Percentiles rank a stretch among this genome's conserved stretches.
Conservation (phyloP, 2,329 filamentous ascomycete species). For the Alternaria burnsii region DNA sequence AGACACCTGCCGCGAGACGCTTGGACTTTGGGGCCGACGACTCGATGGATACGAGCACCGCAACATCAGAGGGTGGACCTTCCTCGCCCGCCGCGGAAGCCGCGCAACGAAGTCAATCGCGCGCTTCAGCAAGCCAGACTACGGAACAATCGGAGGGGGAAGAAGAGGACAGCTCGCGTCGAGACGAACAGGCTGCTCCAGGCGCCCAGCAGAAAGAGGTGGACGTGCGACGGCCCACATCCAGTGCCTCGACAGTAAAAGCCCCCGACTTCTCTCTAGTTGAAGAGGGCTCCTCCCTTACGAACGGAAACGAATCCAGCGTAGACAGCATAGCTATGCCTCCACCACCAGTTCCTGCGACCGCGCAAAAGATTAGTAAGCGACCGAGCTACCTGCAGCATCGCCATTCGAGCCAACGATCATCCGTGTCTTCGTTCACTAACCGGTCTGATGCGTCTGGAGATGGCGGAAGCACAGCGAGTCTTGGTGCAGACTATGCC, state of each 20-base stretch:
- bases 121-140: constrained; percentile 18
- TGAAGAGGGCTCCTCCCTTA: constrained; percentile 43
- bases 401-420: constrained; percentile 65
- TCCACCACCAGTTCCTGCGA: constrained; percentile 30
- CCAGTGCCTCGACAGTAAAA: constrained; percentile 52
- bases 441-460: constrained; percentile 63
- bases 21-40: constrained; percentile 36
- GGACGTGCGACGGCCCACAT: constrained; percentile 45
- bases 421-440: constrained; percentile 65
- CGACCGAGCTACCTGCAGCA: constrained; percentile 65
- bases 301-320: constrained; percentile 41
- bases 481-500: constrained; percentile 79
- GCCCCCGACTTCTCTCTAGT: constrained; percentile 44
- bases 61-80: constrained; percentile 46
- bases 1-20: constrained; percentile 49
- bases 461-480: constrained; percentile 76
- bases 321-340: constrained; percentile 38
- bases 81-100: constrained; percentile 56
- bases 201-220: constrained; percentile 25
- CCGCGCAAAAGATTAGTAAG: constrained; percentile 44
- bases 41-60: constrained; percentile 37
- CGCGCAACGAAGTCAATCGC: constrained; percentile 43
- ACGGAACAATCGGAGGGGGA: constrained; percentile 6
- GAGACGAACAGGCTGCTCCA: constrained; percentile 15
- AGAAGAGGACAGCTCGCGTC: constrained; percentile 5